Conservation (phyloP, 805 yeast genomes). For the Grigorovia transvaalensis region DNA sequence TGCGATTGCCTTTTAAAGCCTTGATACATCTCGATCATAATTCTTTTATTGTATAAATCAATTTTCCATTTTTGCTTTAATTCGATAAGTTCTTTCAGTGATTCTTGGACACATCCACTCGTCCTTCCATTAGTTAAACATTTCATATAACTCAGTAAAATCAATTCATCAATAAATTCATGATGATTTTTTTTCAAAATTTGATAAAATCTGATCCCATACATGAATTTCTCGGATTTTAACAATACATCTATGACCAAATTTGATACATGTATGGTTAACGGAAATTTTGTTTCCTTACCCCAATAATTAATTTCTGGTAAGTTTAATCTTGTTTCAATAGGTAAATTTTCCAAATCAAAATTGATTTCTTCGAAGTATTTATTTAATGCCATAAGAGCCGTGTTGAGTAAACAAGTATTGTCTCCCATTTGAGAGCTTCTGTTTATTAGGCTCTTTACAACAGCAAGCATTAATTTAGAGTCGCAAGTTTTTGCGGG, state of each 20-base stretch:
- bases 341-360: not conserved
- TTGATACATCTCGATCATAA: constrained; percentile 15
- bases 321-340: constrained; percentile 5
- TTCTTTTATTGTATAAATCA: constrained; percentile 8
- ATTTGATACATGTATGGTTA: constrained; percentile 13
- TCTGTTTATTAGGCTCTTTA: constrained; percentile 14
- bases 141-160: constrained; percentile 5
- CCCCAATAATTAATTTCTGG: constrained; percentile 13
- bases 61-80: constrained; percentile 8
- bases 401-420: constrained; percentile 1
- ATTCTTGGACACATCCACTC: constrained; percentile 10
- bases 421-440: not conserved
- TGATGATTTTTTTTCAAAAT: not conserved
- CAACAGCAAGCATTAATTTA: constrained; percentile 17
- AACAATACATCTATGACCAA: constrained; percentile 13
- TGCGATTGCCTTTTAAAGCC: constrained; percentile 19
- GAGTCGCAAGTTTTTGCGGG: constrained; percentile 16
- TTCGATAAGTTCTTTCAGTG: constrained; percentile 8
- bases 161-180: not conserved
- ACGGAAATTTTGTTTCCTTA: constrained; percentile 7
- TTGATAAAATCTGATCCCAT: constrained; percentile 13
- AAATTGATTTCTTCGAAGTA: constrained; percentile 9
- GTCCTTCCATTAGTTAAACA: constrained; percentile 9
- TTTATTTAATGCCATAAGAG: constrained; percentile 8
- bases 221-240: constrained; percentile 8